Evolutionary conservation across 2,329 filamentous ascomycete genomes (phyloP).

Genomic region (Colletotrichum spaethianum): DNA sequence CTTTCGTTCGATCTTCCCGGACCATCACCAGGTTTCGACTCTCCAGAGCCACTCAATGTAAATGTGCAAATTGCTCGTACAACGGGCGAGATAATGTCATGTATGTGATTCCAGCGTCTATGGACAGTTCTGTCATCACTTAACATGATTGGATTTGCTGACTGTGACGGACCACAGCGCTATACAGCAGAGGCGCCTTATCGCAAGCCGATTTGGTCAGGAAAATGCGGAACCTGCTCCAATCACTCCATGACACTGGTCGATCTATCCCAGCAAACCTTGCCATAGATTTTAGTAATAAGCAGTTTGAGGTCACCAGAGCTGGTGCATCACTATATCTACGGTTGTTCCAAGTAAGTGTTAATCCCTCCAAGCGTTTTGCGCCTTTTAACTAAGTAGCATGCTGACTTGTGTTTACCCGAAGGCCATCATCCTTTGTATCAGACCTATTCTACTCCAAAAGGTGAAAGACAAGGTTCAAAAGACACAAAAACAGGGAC

Average conservation of each 20-base stretch:
- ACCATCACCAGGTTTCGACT: conserved; percentile 45
- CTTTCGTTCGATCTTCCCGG: conserved; percentile 47
- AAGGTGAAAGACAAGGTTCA: conserved; percentile 49
- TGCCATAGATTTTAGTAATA: conserved; percentile 45
- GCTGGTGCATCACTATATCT: conserved; percentile 48
- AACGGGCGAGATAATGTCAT: conserved; percentile 48
- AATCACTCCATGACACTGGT: conserved; percentile 44
- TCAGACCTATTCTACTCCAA: conserved; percentile 47
- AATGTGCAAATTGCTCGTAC: conserved; percentile 47
- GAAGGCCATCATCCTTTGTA: conserved; percentile 50
- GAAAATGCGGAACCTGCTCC: conserved; percentile 44
- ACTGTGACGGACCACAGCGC: conserved; percentile 32
- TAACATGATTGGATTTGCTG: neutral
- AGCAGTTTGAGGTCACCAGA: conserved; percentile 43
- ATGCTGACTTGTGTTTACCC: neutral
- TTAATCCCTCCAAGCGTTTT: neutral
- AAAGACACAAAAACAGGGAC: conserved; percentile 38
- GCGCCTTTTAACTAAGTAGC: neutral
- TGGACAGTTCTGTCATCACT: neutral
- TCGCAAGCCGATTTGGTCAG: conserved; percentile 47
- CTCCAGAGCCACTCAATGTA: conserved; percentile 45
- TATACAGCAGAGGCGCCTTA: conserved; percentile 46
- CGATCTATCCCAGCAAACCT: conserved; percentile 45
- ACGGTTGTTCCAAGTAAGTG: conserved; percentile 46
- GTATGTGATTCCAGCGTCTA: conserved; percentile 27